Percentiles rank a stretch among this genome's conserved stretches.
Conservation (phyloP, 257 asterid species). For the Catharanthus roseus region DNA sequence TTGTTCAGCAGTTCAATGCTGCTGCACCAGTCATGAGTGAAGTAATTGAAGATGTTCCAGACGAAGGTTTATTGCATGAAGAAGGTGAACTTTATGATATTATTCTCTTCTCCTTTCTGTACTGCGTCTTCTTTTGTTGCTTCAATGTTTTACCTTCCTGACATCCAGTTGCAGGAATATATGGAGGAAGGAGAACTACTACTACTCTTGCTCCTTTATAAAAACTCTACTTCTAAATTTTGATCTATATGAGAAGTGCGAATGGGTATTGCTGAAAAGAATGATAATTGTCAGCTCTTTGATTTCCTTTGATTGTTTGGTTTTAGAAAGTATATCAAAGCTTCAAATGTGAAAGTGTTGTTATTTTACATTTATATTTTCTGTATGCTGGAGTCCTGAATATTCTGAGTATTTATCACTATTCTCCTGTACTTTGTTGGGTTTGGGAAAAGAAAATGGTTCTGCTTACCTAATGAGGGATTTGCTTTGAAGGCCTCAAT, state of each 20-base stretch:
- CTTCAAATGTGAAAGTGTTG: not conserved
- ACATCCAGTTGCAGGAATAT: not conserved
- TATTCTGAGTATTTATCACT: not conserved
- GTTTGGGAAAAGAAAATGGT: not conserved
- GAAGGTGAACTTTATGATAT: conserved; percentile 41
- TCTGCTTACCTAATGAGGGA: too few relatives aligned
- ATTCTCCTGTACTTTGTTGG: not conserved
- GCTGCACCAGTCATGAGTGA: conserved; percentile 28
- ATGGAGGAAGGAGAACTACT: too few relatives aligned
- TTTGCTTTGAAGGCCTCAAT: not conserved
- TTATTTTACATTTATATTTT: not conserved
- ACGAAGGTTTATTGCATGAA: conserved; percentile 39
- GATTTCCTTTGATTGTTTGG: not conserved
- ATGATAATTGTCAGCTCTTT: not conserved
- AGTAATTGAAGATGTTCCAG: conserved; percentile 32
- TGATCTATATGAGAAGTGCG: too few relatives aligned
- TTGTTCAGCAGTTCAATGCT: conserved; percentile 31
- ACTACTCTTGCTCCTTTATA: not conserved
- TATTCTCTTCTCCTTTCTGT: conserved; percentile 3
- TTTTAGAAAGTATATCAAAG: not conserved
- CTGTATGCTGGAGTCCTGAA: not conserved
- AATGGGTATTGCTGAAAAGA: not conserved
- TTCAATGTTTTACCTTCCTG: not conserved
- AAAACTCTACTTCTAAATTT: not conserved
- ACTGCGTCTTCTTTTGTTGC: not conserved